Conservation (phyloP, 164 flowering plant species). For the Amborella trichopoda region DNA sequence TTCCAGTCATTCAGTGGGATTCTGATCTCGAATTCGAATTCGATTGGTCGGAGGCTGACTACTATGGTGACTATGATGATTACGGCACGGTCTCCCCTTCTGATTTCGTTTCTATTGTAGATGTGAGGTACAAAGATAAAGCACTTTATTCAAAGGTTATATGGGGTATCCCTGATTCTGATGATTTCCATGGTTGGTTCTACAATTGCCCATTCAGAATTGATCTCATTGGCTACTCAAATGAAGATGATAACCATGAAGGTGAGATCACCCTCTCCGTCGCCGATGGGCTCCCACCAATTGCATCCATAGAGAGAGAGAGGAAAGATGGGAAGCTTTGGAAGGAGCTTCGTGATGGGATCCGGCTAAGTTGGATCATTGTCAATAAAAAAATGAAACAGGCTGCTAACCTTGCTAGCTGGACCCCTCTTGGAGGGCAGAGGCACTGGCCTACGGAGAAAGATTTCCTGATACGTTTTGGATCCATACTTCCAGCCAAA, state of each 20-base stretch:
- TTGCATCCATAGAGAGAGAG: slow-evolving; percentile 60
- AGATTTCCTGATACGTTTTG: slow-evolving; percentile 74
- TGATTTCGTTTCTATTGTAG: slow-evolving; percentile 78
- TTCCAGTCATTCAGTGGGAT: slow-evolving; percentile 38
- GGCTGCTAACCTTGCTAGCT: slow-evolving; percentile 83
- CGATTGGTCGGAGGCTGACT: slow-evolving; percentile 80
- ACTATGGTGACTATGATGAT: slow-evolving; percentile 62
- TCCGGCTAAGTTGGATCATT: slow-evolving; percentile 80
- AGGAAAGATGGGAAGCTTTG: slow-evolving; percentile 94
- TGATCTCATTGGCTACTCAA: slow-evolving; percentile 50
- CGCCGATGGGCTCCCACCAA: slow-evolving; percentile 64
- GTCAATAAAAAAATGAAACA: slow-evolving; percentile 65
- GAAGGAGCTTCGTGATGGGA: slow-evolving; percentile 64
- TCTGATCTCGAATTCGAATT: slow-evolving; percentile 43
- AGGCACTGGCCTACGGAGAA: slow-evolving; percentile 92
- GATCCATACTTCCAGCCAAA: slow-evolving; percentile 84
- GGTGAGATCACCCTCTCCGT: slow-evolving; percentile 49
- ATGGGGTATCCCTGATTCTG: slow-evolving; percentile 82
- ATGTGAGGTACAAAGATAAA: slow-evolving; percentile 61
- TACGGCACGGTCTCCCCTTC: slow-evolving; percentile 47
- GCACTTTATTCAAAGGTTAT: slow-evolving; percentile 69
- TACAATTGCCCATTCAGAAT: slow-evolving; percentile 75
- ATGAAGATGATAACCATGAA: slow-evolving; percentile 29
- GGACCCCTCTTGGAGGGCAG: slow-evolving; percentile 85
- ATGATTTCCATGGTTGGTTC: slow-evolving; percentile 73